Base-by-base conservation (phyloP, 768 basidiomycete species). In the Tephrocybe sp. region DNA sequence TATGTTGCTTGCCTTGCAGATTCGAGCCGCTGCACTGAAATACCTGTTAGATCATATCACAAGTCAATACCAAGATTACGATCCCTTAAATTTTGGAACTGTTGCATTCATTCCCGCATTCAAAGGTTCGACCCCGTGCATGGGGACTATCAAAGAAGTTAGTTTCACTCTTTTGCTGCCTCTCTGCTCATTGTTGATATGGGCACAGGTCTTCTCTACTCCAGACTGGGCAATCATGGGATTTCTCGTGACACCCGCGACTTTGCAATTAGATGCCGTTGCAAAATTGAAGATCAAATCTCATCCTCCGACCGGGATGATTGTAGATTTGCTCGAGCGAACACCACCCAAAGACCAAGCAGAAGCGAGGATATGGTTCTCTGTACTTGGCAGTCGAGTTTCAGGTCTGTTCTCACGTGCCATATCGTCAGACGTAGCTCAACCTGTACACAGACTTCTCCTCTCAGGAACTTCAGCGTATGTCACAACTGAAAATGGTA, bases 41-140 rank as follows among this genome's bases (percentile, higher is more conserved):
- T 98, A 96, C 68, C 75, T 98, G 26, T 67, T 95, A 37, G 85
- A 91, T 43, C 87, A 95, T 58, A 73, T 86, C 24, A 62, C 71
- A 7, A 73, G 70, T 1, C 78, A 78, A 48, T 95, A 89, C 60
- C 60, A 66, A 1, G 69, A 79, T 32, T 88, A 89, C 54, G 71
- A 79, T 36, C 74, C 81, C n/a, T 62, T 69, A 12, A 60, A 75
- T 11, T 88, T 82, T 54, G 67, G 72, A 4, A 69, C 83, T 21
- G 61, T 88, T 8, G 71, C 87, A 0, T 99, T 90, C 69, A 80
- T 99, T 37, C 96, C 96, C 1, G 84, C 92, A 2, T 58, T 81
- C 2, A 71, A 77, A 15, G 71, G 76, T 5, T 71, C 75, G 13
- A 77, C 76, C n/a, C 56, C 66, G 25, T 75, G 78, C 49, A 61